Evolutionary conservation across 2,329 filamentous ascomycete species (phyloP), one percentile per base, ranked within the genome.

Genomic region (Phyllosticta citriasiana): DNA sequence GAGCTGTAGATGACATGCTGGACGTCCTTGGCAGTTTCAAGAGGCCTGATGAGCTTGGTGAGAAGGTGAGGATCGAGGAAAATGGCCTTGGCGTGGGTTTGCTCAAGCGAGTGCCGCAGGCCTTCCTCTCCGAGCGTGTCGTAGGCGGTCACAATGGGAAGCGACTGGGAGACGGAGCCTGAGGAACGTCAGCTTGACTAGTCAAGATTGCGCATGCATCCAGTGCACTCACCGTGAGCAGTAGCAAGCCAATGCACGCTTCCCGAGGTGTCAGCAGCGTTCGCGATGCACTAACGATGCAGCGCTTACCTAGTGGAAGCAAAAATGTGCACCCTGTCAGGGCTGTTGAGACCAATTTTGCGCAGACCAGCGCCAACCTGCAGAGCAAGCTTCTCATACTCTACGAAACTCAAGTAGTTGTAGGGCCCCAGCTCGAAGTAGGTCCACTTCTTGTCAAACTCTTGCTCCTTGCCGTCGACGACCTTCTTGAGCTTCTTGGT

Each of bases 61-160:
- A 83, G 73, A 53, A 96, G 84, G 67, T 89, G 85, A 8, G 92
- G 88, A 71, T 97, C 92, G 64, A 91, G 82, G 76, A 92, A 96
- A 79, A 97, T 93, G 73, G 87, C 87, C 68, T 85, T 85, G 58
- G 90, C 88, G 64, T 85, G 80, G 59, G 91, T 94, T 76, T 96
- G 89, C 24, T 86, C 80, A 65, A 97, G 83, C 2, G 91, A 95
- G 78, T 96, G 91, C 77, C 88, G 85, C 65, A 97, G 83, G 55
- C 91, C 92, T 64, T 87, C 85, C 69, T 90, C 84, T 59, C 92
- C 92, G 53, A 97, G 86, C 30, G 91, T 96, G 74, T 97, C 92
- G 76, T 97, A 97, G 57, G 92, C 91, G 54, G 93, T 97, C 57
- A 97, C 93, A 66, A 97, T 92, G 63, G 89, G 85, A 73, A 97